phyloP scores from a whole-genome alignment of 176 grass and related monocot genomes.

The Puya raimondii region DNA sequence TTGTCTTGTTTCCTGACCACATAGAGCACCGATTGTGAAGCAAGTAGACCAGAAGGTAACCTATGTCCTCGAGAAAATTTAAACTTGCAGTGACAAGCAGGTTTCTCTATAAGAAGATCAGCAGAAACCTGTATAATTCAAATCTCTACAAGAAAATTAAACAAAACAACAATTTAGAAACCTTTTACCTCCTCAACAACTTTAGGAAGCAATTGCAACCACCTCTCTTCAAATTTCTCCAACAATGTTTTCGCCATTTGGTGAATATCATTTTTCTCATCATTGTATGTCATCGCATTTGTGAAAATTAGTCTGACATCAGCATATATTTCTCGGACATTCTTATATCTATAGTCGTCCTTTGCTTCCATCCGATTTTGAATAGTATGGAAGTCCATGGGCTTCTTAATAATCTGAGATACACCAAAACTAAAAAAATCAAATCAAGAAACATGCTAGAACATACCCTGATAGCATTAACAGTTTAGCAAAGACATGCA shows the following conservation, averaged over 20 bases:
- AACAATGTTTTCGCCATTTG: constrained; percentile 75
- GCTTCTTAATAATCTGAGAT: constrained; percentile 73
- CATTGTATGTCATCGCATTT: constrained; percentile 95
- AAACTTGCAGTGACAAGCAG: background rate
- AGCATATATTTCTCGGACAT: constrained; percentile 79
- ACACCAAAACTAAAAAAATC: constrained; percentile 23
- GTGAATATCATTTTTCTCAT: constrained; percentile 48
- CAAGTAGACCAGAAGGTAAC: constrained; percentile 13
- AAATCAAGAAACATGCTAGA: constrained; percentile 10
- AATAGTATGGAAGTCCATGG: constrained; percentile 89
- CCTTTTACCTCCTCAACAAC: constrained; percentile 67
- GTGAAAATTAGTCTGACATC: constrained; percentile 90
- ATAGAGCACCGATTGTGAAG: constrained; percentile 14
- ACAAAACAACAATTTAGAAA: constrained; percentile 1
- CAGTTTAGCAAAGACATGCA: background rate
- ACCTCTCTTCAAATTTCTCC: constrained; percentile 89
- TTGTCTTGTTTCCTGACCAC: constrained; percentile 66
- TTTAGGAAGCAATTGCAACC: constrained; percentile 73
- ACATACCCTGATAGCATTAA: background rate
- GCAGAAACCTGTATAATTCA: background rate
- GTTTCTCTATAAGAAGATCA: background rate
- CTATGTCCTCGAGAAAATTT: constrained; percentile 6
- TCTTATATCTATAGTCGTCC: constrained; percentile 57
- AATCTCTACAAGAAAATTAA: constrained; percentile 1
- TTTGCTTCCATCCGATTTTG: constrained; percentile 85